Evolutionary conservation across 306 rosid genomes (phyloP).

Genomic region (Castanea sativa): DNA sequence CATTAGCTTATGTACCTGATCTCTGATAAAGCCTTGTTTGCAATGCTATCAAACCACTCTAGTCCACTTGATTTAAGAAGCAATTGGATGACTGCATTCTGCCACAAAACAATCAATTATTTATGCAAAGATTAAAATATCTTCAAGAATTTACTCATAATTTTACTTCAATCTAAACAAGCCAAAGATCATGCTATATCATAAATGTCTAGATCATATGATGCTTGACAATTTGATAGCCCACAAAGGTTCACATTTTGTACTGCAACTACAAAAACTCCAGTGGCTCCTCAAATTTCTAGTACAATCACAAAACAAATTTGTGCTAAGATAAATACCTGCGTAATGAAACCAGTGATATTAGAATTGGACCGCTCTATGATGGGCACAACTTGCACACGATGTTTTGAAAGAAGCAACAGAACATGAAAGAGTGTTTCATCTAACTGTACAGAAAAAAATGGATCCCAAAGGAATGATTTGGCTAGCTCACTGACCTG

Average conservation of each 20-base stretch:
- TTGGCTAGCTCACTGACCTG: constrained; percentile 68
- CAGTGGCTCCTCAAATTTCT: background rate
- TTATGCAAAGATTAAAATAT: background rate
- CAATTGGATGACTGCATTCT: constrained; percentile 50
- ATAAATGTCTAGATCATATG: too few relatives aligned
- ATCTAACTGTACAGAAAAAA: constrained; percentile 51
- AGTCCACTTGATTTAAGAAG: constrained; percentile 68
- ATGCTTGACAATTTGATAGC: too few relatives aligned
- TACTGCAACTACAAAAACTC: background rate
- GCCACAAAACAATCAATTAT: constrained; percentile 23
- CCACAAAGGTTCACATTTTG: too few relatives aligned
- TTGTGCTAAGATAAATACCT: constrained; percentile 31
- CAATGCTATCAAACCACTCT: constrained; percentile 61
- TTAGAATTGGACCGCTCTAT: constrained; percentile 32
- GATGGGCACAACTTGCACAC: constrained; percentile 54
- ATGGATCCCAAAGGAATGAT: constrained; percentile 62
- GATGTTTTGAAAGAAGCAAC: constrained; percentile 64
- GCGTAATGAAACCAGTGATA: constrained; percentile 54
- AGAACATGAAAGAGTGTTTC: constrained; percentile 62
- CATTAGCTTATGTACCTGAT: constrained; percentile 32
- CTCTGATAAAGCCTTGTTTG: constrained; percentile 45
- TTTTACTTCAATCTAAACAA: background rate
- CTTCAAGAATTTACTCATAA: too few relatives aligned
- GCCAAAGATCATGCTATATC: background rate
- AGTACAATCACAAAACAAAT: background rate